A percentile compares a stretch with the other conserved stretches of the same genome.
Evolutionary conservation across 331 rosid genomes (phyloP).

Genomic region (Quercus lobata): DNA sequence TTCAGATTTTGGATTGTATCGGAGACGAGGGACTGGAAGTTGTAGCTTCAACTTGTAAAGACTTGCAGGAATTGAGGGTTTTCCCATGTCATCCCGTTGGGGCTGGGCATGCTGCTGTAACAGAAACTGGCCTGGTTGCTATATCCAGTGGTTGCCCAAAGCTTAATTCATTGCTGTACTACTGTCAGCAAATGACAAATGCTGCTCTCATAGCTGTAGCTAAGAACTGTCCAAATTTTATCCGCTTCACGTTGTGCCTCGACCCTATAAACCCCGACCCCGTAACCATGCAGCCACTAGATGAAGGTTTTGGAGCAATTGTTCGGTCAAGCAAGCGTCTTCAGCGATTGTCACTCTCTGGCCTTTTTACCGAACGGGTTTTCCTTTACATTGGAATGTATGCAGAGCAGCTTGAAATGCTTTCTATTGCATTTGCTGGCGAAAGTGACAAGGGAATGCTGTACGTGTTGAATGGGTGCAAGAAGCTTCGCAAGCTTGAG

Average conservation of each 20-base stretch:
- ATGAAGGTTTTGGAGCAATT: conserved; percentile 97
- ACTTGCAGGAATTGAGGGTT: conserved; percentile 84
- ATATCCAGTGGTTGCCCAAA: conserved; percentile 83
- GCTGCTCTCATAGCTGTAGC: conserved; percentile 91
- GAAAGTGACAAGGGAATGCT: conserved; percentile 85
- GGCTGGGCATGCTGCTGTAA: conserved; percentile 53
- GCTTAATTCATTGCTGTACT: conserved; percentile 80
- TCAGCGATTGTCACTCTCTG: conserved; percentile 72
- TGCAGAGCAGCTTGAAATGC: conserved; percentile 89
- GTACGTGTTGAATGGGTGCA: conserved; percentile 86
- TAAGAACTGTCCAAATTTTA: conserved; percentile 84
- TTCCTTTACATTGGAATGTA: conserved; percentile 85
- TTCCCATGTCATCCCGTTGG: conserved; percentile 63
- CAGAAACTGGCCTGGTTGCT: conserved; percentile 81
- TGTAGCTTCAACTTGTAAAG: conserved; percentile 69
- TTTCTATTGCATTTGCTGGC: conserved; percentile 92
- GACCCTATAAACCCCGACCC: conserved; percentile 70
- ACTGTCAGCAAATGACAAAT: conserved; percentile 93
- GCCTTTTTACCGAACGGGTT: conserved; percentile 68
- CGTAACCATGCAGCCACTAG: conserved; percentile 64
- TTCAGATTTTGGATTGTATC: conserved; percentile 79
- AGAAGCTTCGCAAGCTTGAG: conserved; percentile 90
- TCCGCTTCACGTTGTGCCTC: conserved; percentile 74
- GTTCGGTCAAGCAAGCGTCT: conserved; percentile 79
- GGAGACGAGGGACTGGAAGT: conserved; percentile 84